Conservation (phyloP, 2,329 filamentous ascomycete species). For the Alternaria ventricosa region DNA sequence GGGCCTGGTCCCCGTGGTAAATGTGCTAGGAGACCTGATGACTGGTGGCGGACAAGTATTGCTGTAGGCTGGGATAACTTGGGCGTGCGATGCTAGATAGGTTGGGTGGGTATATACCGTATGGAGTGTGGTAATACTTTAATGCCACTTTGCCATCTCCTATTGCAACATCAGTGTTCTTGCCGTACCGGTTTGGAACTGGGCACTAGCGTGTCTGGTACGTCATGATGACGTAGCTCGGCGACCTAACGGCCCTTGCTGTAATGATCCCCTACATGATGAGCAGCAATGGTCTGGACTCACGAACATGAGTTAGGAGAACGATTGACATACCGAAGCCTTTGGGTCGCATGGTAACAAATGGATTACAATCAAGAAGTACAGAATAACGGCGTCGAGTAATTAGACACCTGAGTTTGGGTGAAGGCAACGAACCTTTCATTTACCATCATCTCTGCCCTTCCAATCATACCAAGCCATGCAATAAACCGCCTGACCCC, state of each 20-base stretch:
- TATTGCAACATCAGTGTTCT: not conserved
- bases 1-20: not conserved
- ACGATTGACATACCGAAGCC: not conserved
- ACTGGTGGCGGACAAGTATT: not conserved
- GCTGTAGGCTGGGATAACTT: not conserved
- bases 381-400: not conserved
- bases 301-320: not conserved
- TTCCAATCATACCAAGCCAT: not conserved
- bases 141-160: not conserved
- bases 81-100: not conserved
- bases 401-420: not conserved
- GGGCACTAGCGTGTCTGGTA: not conserved
- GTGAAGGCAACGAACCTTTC: not conserved
- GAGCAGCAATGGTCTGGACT: not conserved
- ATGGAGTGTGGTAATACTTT: not conserved
- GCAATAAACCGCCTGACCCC: not conserved
- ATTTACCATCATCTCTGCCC: not conserved
- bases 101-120: not conserved
- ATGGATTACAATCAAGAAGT: not conserved
- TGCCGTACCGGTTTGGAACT: not conserved
- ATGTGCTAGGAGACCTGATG: not conserved
- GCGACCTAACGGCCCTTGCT: not conserved
- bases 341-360: not conserved
- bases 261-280: not conserved
- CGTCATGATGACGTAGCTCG: not conserved